A percentile compares a stretch with the other conserved stretches of the same genome.
These are phyloP conservation scores for Teratosphaeria nubilosa DNA, from an alignment of 2,329 filamentous ascomycete genomes.

Conservation along the genomic window DNA sequence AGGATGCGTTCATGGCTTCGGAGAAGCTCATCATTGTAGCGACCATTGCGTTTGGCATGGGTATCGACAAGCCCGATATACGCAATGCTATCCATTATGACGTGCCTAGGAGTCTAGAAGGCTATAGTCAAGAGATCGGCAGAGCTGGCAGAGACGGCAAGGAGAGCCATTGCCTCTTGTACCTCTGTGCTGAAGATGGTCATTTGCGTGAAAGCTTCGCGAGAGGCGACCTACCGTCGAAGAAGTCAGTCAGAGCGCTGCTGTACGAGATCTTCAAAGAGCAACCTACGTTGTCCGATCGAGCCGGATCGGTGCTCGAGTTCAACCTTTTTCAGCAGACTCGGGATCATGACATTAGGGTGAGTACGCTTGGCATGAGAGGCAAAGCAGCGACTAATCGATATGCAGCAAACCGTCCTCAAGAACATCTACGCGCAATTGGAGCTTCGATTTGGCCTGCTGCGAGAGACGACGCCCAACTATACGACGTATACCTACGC, in stretches of 20 bases:
- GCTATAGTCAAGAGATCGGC: slow-evolving; percentile 96
- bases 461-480: slow-evolving; percentile 48
- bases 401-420: slow-evolving; percentile 30
- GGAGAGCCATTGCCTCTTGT: slow-evolving; percentile 50
- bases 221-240: slow-evolving; percentile 49
- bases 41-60: slow-evolving; percentile 98
- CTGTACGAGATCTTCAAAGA: slow-evolving; percentile 43
- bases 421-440: slow-evolving; percentile 50
- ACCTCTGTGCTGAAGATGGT: slow-evolving; percentile 48
- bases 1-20: slow-evolving; percentile 74
- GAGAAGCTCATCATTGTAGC: slow-evolving; percentile 82
- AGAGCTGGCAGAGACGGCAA: slow-evolving; percentile 86
- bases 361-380: neutral
- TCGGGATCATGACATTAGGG: neutral
- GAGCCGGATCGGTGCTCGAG: slow-evolving; percentile 28
- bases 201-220: slow-evolving; percentile 51
- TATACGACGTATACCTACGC: slow-evolving; percentile 41
- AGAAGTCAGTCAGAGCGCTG: slow-evolving; percentile 37
- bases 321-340: slow-evolving; percentile 31
- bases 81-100: slow-evolving; percentile 92
- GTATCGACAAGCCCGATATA: slow-evolving; percentile 94
- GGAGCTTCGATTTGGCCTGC: slow-evolving; percentile 47
- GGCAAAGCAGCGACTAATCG: slow-evolving; percentile 30
- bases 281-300: neutral
- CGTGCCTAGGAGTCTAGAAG: slow-evolving; percentile 88